Evolutionary conservation across 495 filamentous ascomycete genomes (phyloP), one percentile per base, ranked within the genome.

Genomic region (Penicillium tannophilum): DNA sequence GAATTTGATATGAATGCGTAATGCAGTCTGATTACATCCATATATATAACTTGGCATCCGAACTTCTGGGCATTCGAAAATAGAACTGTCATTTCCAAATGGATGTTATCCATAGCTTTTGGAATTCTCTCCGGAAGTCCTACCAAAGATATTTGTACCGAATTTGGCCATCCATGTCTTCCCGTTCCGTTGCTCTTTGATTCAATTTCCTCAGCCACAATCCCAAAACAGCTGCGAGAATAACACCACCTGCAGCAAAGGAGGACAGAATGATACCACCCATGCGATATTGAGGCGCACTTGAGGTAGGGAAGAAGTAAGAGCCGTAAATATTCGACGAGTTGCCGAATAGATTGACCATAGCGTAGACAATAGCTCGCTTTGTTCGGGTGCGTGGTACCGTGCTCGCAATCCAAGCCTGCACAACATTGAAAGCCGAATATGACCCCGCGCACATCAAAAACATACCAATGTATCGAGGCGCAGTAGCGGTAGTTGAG

Each of bases 361-460:
- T 31, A 2, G 66, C 66, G 30, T 64, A 64, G 8, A 64, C 59
- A 42, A 63, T 63, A 23, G 60, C 60, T 24, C 60, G 60, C 42
- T 68, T 68, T 30, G 63, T 63, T 16, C 57, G 30, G 1, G 65
- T 63, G 8, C 65, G 57, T 10, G 65, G 63, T n/a, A 65, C 54
- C 3, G 60, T 65, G 44, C 60, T 65, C 16, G 62, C 60, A 23
- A 64, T 58, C 62, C 60, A 65, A 0, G 61, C 63, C 16, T 61
- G 63, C 1, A 66, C 61, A 6, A 69, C 61, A 20, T 64, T 69
- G 46, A 64, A 69, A 0, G 66, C 61, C 5, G 66, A 64, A 28
- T 69, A 69, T 1, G 63, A 65, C 0, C 63, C 63, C 0, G 63
- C 63, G 19, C 63, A 64, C 66, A 66, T 69, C 16, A 69, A 46